A percentile compares a stretch with the other conserved stretches of the same genome.
These are phyloP conservation scores for Naematelia aurantialba DNA, from an alignment of 768 basidiomycete genomes.

Conservation along the genomic window DNA sequence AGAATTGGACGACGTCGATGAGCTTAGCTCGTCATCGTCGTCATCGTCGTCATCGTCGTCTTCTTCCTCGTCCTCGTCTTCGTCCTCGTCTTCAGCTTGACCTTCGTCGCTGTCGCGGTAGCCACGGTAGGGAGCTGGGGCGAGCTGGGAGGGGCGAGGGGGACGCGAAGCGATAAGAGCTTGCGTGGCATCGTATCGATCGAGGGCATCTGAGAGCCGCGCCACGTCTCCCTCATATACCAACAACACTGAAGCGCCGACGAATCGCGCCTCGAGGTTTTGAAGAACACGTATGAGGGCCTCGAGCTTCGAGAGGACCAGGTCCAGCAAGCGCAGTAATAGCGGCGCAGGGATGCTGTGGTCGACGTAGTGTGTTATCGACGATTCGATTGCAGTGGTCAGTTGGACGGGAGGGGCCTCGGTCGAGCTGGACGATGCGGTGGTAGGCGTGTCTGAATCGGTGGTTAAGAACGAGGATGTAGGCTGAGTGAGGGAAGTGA, in stretches of 20 bases:
- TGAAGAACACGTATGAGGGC: slow-evolving; percentile 58
- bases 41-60: slow-evolving; percentile 41
- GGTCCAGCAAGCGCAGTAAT: slow-evolving; percentile 61
- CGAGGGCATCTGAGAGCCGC: slow-evolving; percentile 48
- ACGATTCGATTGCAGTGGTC: slow-evolving; percentile 5
- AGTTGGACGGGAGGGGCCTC: slow-evolving; percentile 7
- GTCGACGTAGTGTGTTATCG: neutral
- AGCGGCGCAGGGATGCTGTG: slow-evolving; percentile 36
- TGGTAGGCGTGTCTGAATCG: neutral
- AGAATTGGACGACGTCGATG: slow-evolving; percentile 44
- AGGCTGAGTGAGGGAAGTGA: slow-evolving; percentile 18
- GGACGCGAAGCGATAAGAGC: slow-evolving; percentile 3
- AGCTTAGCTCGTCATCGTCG: slow-evolving; percentile 17
- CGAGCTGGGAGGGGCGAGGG: neutral
- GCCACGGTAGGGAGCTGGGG: slow-evolving; percentile 3
- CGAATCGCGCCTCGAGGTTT: slow-evolving; percentile 67
- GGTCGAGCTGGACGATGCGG: neutral
- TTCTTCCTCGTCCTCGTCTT: slow-evolving; percentile 16
- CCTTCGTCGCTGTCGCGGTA: slow-evolving; percentile 17
- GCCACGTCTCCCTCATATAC: slow-evolving; percentile 67
- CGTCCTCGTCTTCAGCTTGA: slow-evolving; percentile 48
- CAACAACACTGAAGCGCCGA: slow-evolving; percentile 75
- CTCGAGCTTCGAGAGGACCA: slow-evolving; percentile 54
- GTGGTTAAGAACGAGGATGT: slow-evolving; percentile 9
- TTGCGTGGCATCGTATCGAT: slow-evolving; percentile 23